These are phyloP conservation scores for Mycena floridula DNA, from an alignment of 768 basidiomycete species.

Conservation along the genomic window DNA sequence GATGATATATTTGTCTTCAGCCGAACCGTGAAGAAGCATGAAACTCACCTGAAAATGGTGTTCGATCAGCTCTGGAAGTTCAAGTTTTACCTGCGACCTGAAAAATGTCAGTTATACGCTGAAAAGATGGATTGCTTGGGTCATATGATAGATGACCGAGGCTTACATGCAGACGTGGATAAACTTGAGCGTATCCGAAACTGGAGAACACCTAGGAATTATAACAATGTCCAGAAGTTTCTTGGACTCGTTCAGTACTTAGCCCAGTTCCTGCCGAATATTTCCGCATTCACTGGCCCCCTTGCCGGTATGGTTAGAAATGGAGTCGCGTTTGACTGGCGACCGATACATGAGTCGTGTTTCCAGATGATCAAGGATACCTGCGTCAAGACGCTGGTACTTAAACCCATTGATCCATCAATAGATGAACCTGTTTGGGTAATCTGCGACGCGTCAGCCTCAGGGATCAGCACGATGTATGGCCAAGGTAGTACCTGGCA, in stretches of 20 bases:
- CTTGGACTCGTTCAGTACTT: constrained; percentile 23
- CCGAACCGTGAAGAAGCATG: not conserved
- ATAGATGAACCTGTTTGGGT: not conserved
- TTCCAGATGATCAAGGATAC: constrained; percentile 14
- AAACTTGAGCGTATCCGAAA: constrained; percentile 18
- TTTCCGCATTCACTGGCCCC: constrained; percentile 6
- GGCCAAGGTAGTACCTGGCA: constrained; percentile 20
- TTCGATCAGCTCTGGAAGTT: constrained; percentile 13
- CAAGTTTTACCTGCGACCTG: constrained; percentile 15
- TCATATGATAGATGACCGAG: constrained; percentile 23
- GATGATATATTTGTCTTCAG: not conserved
- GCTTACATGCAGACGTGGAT: constrained; percentile 22
- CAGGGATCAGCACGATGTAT: constrained; percentile 4
- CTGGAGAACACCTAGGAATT: constrained; percentile 17
- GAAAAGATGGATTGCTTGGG: constrained; percentile 20
- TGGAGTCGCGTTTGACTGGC: constrained; percentile 18
- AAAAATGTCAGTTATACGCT: constrained; percentile 19
- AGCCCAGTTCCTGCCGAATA: constrained; percentile 19
- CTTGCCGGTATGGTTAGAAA: not conserved
- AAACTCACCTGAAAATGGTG: constrained; percentile 15
- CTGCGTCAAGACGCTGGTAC: constrained; percentile 3
- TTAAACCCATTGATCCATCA: not conserved
- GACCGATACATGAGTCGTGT: constrained; percentile 9
- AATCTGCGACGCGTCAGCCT: not conserved
- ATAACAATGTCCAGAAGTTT: constrained; percentile 20